A percentile compares a stretch with the other conserved stretches of the same genome.
Evolutionary conservation across 768 basidiomycete species (phyloP).

Genomic region (Cubamyces lactineus): DNA sequence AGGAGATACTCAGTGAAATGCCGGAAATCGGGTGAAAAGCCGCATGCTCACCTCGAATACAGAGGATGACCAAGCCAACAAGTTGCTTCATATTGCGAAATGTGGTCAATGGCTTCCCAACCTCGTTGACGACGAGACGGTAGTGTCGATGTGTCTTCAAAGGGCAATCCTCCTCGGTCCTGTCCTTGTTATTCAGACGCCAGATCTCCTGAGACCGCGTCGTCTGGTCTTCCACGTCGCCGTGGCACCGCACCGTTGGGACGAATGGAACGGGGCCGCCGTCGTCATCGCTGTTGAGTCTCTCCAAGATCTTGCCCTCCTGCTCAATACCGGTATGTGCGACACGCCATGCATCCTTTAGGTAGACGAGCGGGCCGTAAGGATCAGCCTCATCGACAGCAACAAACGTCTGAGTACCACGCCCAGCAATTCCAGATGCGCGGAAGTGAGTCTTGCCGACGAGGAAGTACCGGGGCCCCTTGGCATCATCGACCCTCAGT

Average conservation of each 20-base stretch:
- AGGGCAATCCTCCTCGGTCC: not conserved
- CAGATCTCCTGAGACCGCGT: conserved; percentile 1
- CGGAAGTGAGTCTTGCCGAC: conserved; percentile 11
- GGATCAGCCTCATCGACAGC: not conserved
- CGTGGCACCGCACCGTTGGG: conserved; percentile 1
- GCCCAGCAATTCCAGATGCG: not conserved
- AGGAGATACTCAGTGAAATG: not conserved
- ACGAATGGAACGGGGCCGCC: not conserved
- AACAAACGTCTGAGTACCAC: conserved; percentile 2
- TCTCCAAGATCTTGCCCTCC: conserved; percentile 5
- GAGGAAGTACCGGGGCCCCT: not conserved
- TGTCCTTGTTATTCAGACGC: not conserved
- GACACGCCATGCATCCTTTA: conserved; percentile 16
- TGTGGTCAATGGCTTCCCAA: not conserved
- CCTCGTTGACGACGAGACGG: conserved; percentile 19
- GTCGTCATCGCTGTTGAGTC: not conserved
- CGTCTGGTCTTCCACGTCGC: conserved; percentile 11
- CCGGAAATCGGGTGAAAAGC: not conserved
- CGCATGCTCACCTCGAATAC: not conserved
- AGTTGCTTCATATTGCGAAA: not conserved
- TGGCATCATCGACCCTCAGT: not conserved
- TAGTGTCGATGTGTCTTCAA: conserved; percentile 18
- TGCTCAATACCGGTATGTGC: not conserved
- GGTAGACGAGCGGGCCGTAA: not conserved
- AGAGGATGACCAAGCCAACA: not conserved